Base-by-base conservation (phyloP, 2,329 filamentous ascomycete species). In the Dothistroma septosporum region DNA sequence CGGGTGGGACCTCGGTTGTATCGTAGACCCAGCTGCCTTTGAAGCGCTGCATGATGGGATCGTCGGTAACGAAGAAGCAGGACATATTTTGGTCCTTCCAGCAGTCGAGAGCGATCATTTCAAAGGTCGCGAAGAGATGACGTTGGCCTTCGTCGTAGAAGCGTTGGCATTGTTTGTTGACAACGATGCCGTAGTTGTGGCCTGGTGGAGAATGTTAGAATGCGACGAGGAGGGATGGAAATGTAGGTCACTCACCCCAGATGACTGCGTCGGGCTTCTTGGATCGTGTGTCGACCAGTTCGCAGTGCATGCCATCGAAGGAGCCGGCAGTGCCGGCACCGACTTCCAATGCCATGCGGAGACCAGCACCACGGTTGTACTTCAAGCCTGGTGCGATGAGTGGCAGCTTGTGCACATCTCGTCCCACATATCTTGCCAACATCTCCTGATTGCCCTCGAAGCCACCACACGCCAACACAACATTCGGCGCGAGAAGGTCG, bases 61-160 rank as follows among this genome's bases (percentile, higher is more conserved):
- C 69, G 60, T 78, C 76, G 9, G 76, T 77, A 58, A 77, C 66
- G 66, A 78, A 78, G 67, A 73, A 78, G 50, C 74, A 76, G 53
- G 74, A 75, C 60, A 75, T 71, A 58, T 78, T 74, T 32, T 78
- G 75, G 55, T 77, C 72, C 50, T 73, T 67, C 76, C 76, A 77
- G 49, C 73, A 72, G 59, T 77, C 70, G 6, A 77, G 69, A 3
- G 76, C 76, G 37, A 77, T 76, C 73, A 76, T 75, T 64, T 79
- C 76, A 61, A 78, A 78, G 1, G 76, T 78, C 6, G 76, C 75
- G 61, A 78, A 79, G 14, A 78, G 73, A 60, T 78, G 85, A 68
- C 93, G 85, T 79, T 97, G 96, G 82, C 93, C 97, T 75, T 97
- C 93, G 71, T 97, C 92, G 78, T 97, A 97, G 77, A 97, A 97